Evolutionary conservation across 306 rosid genomes (phyloP).

Genomic region (Prunus mira): DNA sequence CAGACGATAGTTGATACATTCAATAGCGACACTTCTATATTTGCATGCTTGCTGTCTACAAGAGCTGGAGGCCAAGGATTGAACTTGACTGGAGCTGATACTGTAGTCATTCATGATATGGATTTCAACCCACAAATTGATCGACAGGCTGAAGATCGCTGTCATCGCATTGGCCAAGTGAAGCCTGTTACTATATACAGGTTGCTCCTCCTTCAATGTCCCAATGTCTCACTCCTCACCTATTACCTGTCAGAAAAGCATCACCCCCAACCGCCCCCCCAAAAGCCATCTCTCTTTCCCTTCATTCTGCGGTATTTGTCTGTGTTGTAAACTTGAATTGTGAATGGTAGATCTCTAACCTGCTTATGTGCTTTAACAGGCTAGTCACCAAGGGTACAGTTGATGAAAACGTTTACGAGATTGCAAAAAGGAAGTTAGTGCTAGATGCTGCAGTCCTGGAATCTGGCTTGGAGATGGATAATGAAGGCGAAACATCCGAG

Average conservation of each 20-base stretch:
- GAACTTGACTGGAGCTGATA: constrained; percentile 89
- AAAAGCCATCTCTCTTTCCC: background rate
- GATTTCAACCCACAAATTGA: constrained; percentile 98
- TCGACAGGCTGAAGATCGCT: constrained; percentile 94
- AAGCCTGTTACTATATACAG: constrained; percentile 86
- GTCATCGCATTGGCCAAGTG: constrained; percentile 91
- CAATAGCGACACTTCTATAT: constrained; percentile 75
- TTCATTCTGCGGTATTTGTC: background rate
- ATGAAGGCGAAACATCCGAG: constrained; percentile 72
- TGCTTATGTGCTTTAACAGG: constrained; percentile 40
- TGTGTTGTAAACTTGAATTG: background rate
- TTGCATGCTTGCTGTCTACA: constrained; percentile 95
- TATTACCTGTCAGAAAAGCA: background rate
- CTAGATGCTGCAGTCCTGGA: constrained; percentile 96
- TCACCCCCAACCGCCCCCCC: background rate
- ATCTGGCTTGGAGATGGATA: constrained; percentile 65
- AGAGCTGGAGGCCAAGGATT: constrained; percentile 99
- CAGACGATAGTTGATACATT: constrained; percentile 93
- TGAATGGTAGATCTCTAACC: background rate
- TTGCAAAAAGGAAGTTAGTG: constrained; percentile 86
- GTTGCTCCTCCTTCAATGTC: constrained; percentile 8
- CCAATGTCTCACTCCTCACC: background rate
- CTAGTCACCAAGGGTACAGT: constrained; percentile 84
- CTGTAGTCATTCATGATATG: constrained; percentile 96
- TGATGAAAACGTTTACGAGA: constrained; percentile 95